Evolutionary conservation across 371 early-diverging fungal genomes (phyloP).

Genomic region (Mucor saturninus): DNA sequence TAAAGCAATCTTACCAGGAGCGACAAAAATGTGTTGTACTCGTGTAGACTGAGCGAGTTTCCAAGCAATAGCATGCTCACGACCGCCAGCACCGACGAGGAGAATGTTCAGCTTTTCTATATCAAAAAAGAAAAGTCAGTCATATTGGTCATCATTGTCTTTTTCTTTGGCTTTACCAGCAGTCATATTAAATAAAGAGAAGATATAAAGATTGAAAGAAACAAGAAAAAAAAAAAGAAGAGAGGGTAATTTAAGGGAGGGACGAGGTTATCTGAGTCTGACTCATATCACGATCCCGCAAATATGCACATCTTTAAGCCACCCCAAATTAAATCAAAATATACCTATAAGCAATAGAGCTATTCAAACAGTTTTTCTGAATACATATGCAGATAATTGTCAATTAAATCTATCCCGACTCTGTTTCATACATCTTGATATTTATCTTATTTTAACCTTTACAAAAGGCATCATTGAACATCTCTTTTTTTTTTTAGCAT

Average conservation of each 20-base stretch:
- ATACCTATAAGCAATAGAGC: not conserved
- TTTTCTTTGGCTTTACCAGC: slow-evolving; percentile 18
- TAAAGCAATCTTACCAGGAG: slow-evolving; percentile 56
- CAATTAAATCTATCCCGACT: not conserved
- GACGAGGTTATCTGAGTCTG: slow-evolving; percentile 17
- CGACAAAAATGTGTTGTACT: slow-evolving; percentile 87
- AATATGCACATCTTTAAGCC: slow-evolving; percentile 24
- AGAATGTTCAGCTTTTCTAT: slow-evolving; percentile 76
- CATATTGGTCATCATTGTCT: not conserved
- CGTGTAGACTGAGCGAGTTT: slow-evolving; percentile 78
- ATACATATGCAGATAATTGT: not conserved
- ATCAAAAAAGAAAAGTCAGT: not conserved
- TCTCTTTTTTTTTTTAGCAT: not conserved
- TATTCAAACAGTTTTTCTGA: not conserved
- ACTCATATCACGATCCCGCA: slow-evolving; percentile 24
- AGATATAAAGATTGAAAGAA: slow-evolving; percentile 7
- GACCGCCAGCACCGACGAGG: slow-evolving; percentile 93
- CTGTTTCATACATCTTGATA: not conserved
- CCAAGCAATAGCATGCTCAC: slow-evolving; percentile 97
- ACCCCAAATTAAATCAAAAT: slow-evolving; percentile 6
- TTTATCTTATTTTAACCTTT: no score
- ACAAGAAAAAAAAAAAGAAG: slow-evolving; percentile 10
- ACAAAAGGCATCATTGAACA: not conserved
- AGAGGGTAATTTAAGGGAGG: slow-evolving; percentile 3
- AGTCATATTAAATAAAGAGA: slow-evolving; percentile 19